These are phyloP conservation scores for Primulina tabacum DNA, from an alignment of 257 asterid genomes.

Conservation along the genomic window DNA sequence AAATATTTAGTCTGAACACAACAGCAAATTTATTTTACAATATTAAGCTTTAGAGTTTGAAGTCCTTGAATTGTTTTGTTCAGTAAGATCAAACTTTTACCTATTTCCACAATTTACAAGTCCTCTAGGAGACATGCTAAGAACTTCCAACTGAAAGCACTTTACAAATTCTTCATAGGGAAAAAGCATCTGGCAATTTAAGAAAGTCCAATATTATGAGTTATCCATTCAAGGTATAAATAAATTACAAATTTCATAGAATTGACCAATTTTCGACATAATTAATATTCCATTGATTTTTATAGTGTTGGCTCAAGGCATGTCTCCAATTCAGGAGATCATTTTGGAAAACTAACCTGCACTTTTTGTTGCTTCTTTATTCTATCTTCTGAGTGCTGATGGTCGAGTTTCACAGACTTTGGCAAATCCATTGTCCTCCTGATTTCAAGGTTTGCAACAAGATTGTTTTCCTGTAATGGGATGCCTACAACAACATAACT, in stretches of 20 bases:
- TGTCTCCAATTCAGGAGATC: constrained; percentile 7
- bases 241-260: constrained; percentile 15
- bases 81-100: constrained; percentile 30
- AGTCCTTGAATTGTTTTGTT: constrained; percentile 1
- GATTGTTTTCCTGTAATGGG: constrained; percentile 43
- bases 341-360: constrained; percentile 45
- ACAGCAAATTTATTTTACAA: not conserved
- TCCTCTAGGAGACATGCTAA: constrained; percentile 63
- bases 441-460: constrained; percentile 40
- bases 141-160: constrained; percentile 59
- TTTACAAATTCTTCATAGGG: constrained; percentile 83
- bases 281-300: constrained; percentile 1
- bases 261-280: not conserved
- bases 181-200: constrained; percentile 66
- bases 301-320: not conserved
- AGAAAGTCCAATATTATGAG: constrained; percentile 17
- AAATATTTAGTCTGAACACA: not conserved
- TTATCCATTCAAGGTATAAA: constrained; percentile 15
- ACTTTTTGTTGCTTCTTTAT: constrained; percentile 43
- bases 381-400: constrained; percentile 40
- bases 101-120: constrained; percentile 82
- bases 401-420: constrained; percentile 46
- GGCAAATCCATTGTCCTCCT: constrained; percentile 49
- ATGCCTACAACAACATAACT: constrained; percentile 43
- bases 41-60: not conserved